phyloP scores from a whole-genome alignment of 2,329 filamentous ascomycete genomes.

The Beauveria australis region DNA sequence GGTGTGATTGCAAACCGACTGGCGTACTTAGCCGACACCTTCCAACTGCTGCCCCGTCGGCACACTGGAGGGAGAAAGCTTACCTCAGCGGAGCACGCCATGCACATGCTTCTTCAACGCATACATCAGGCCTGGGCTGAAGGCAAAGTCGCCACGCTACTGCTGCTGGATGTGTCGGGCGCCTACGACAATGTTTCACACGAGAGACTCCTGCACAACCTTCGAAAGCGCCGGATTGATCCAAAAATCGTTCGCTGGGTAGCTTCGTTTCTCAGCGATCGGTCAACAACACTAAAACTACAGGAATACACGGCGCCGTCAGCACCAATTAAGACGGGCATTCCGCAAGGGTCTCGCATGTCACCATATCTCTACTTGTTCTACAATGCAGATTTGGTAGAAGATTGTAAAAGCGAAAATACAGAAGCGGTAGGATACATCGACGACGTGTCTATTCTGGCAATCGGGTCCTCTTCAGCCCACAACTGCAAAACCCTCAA shows the following conservation, averaged over 20 bases:
- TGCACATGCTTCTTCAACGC: constrained; percentile 11
- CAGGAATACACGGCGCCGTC: constrained; percentile 11
- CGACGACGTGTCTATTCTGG: no score
- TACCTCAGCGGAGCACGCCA: constrained; percentile 11
- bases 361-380: no score
- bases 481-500: not conserved
- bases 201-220: no score
- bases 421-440: no score
- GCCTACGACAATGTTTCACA: constrained; percentile 12
- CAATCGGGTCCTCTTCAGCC: not conserved
- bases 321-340: constrained; percentile 13
- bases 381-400: no score
- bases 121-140: constrained; percentile 12
- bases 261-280: constrained; percentile 12
- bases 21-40: constrained; percentile 10
- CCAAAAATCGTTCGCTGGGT: no score
- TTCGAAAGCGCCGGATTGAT: no score
- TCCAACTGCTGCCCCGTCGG: constrained; percentile 1
- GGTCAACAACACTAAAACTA: constrained; percentile 12
- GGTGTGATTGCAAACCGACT: constrained; percentile 13
- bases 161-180: constrained; percentile 14
- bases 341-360: constrained; percentile 12
- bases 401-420: no score
- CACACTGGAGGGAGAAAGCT: constrained; percentile 12
- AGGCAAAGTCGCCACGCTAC: constrained; percentile 11